These are phyloP conservation scores for Candida patagonica DNA, from an alignment of 805 yeast genomes.

Conservation along the genomic window DNA sequence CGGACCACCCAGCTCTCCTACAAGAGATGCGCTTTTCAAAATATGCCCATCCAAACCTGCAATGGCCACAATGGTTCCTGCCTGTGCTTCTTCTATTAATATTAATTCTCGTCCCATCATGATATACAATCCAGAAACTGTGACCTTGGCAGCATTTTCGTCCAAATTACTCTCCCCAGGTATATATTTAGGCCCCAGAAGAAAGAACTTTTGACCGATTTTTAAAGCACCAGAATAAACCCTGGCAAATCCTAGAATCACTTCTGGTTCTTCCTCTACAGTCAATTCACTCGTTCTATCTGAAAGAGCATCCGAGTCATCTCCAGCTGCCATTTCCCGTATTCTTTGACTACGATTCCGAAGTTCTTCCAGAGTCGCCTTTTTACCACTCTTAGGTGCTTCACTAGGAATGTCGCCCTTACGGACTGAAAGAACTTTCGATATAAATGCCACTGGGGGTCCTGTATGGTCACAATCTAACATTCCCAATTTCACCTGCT, in stretches of 20 bases:
- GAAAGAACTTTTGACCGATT: slow-evolving; percentile 65
- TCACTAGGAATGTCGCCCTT: slow-evolving; percentile 61
- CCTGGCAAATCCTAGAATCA: slow-evolving; percentile 79
- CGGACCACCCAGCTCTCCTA: slow-evolving; percentile 53
- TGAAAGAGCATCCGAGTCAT: slow-evolving; percentile 23
- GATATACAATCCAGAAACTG: slow-evolving; percentile 60
- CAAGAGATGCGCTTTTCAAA: slow-evolving; percentile 77
- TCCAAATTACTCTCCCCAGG: slow-evolving; percentile 49
- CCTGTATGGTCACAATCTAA: slow-evolving; percentile 56
- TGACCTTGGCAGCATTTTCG: slow-evolving; percentile 49
- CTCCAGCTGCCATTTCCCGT: slow-evolving; percentile 16
- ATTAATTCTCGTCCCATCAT: slow-evolving; percentile 91
- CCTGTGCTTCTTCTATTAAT: slow-evolving; percentile 70
- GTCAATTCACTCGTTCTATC: slow-evolving; percentile 36
- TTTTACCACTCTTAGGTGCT: slow-evolving; percentile 2
- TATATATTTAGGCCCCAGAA: slow-evolving; percentile 81
- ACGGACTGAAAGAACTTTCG: slow-evolving; percentile 83
- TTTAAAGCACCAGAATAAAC: slow-evolving; percentile 75
- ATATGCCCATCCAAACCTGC: slow-evolving; percentile 81
- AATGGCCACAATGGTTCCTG: slow-evolving; percentile 92
- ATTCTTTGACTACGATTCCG: slow-evolving; percentile 16
- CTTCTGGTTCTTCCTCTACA: slow-evolving; percentile 51
- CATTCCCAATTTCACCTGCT: slow-evolving; percentile 46
- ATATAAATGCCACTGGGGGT: slow-evolving; percentile 67
- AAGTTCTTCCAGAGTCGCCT: slow-evolving; percentile 15